phyloP scores from a whole-genome alignment of 1,139 yeast species.

The Geotrichum candidum region DNA sequence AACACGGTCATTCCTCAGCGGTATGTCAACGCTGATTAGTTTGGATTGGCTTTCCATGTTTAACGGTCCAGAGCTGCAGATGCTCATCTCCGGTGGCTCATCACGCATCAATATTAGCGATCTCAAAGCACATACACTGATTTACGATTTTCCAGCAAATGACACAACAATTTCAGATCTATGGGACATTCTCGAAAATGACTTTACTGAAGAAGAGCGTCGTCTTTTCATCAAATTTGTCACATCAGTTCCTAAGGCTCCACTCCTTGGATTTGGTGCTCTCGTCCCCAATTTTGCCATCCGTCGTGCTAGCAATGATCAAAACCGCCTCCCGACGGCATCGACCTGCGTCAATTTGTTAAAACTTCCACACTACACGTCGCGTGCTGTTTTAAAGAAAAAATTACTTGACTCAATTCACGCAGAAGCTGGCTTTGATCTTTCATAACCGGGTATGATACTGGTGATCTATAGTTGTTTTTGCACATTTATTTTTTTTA shows the following conservation, averaged over 20 bases:
- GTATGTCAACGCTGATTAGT: conserved; percentile 62
- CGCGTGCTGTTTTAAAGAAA: conserved; percentile 50
- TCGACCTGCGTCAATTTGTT: conserved; percentile 87
- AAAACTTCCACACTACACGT: conserved; percentile 73
- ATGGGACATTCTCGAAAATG: conserved; percentile 69
- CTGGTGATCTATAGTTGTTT: neutral
- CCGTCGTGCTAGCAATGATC: conserved; percentile 52
- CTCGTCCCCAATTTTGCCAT: conserved; percentile 78
- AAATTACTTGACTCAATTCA: conserved; percentile 74
- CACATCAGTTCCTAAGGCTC: conserved; percentile 88
- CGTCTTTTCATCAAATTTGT: conserved; percentile 71
- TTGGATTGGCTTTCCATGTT: conserved; percentile 79
- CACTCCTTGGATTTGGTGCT: conserved; percentile 75
- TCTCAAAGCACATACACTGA: conserved; percentile 54
- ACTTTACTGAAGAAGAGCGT: conserved; percentile 56
- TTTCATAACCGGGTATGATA: conserved; percentile 40
- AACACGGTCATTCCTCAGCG: conserved; percentile 60
- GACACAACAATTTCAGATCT: conserved; percentile 51
- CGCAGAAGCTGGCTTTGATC: conserved; percentile 80
- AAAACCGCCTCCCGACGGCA: conserved; percentile 73
- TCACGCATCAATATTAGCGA: conserved; percentile 65
- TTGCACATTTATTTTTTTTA: neutral
- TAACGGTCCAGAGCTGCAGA: conserved; percentile 75
- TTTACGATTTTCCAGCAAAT: conserved; percentile 58
- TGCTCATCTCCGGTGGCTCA: conserved; percentile 78